A percentile compares a stretch with the other conserved stretches of the same genome.
These are phyloP conservation scores for Penicillium herquei DNA, from an alignment of 495 filamentous ascomycete genomes.

Conservation along the genomic window DNA sequence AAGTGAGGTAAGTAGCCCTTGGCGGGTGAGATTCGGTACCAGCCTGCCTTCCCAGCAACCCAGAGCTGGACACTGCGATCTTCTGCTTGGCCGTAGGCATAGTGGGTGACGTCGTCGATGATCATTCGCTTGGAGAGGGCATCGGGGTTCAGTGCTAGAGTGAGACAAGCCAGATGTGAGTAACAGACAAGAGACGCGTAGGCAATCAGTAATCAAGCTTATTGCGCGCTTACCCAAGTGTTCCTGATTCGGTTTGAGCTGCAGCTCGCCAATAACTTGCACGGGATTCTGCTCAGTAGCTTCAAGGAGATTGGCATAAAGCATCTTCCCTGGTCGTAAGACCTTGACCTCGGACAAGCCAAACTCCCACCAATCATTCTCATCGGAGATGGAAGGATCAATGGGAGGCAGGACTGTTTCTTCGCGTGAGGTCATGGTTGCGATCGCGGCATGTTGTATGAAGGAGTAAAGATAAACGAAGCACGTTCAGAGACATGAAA, in stretches of 20 bases:
- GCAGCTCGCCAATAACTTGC: constrained; percentile 53
- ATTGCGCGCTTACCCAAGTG: constrained; percentile 34
- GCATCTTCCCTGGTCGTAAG: constrained; percentile 46
- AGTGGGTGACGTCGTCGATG: constrained; percentile 59
- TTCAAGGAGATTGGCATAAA: constrained; percentile 52
- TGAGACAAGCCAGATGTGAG: constrained; percentile 21
- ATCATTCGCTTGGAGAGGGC: constrained; percentile 57
- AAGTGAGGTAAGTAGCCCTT: constrained; percentile 59
- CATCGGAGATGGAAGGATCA: constrained; percentile 51
- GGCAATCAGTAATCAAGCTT: constrained; percentile 7
- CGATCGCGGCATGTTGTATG: constrained; percentile 32
- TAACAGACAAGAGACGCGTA: constrained; percentile 18
- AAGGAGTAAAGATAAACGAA: neutral
- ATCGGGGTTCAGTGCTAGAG: constrained; percentile 45
- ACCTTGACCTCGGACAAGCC: constrained; percentile 53
- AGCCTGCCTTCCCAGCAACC: constrained; percentile 75
- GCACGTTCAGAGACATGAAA: neutral
- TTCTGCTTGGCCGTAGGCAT: constrained; percentile 66
- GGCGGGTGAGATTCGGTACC: constrained; percentile 70
- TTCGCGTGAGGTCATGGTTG: constrained; percentile 52
- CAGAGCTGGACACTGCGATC: constrained; percentile 64
- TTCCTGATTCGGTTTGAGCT: constrained; percentile 46
- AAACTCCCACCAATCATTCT: constrained; percentile 62
- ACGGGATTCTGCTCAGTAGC: constrained; percentile 53
- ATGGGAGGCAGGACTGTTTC: constrained; percentile 53